phyloP scores from a whole-genome alignment of 371 early-diverging fungal genomes.

The Thermomucor indicae-seudaticae region DNA sequence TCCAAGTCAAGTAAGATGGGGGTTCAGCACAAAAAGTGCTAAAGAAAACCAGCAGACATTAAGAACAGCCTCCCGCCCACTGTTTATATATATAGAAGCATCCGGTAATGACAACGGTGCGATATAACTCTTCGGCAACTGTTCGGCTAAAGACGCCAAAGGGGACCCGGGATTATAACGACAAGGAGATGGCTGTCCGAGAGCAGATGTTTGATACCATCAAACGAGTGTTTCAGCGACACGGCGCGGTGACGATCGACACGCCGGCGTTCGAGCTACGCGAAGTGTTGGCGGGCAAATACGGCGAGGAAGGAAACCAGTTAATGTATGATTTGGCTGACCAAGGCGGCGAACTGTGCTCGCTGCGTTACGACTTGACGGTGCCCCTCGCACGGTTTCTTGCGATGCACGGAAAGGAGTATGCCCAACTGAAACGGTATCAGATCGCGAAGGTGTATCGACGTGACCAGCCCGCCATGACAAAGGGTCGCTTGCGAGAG shows the following conservation, averaged over 20 bases:
- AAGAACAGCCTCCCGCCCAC: too few species aligned
- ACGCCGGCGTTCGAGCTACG: slow-evolving; percentile 99
- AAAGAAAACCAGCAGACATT: too few species aligned
- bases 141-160: background rate
- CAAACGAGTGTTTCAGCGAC: slow-evolving; percentile 82
- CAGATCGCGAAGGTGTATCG: slow-evolving; percentile 99
- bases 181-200: slow-evolving; percentile 92
- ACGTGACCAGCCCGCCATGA: slow-evolving; percentile 99
- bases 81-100: too few species aligned
- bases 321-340: slow-evolving; percentile 98
- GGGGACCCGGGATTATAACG: slow-evolving; percentile 92
- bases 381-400: slow-evolving; percentile 97
- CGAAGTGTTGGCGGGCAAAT: slow-evolving; percentile 97
- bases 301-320: slow-evolving; percentile 99
- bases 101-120: too few species aligned
- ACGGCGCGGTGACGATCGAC: slow-evolving; percentile 98
- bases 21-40: too few species aligned
- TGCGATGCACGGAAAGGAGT: slow-evolving; percentile 85
- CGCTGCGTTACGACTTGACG: slow-evolving; percentile 98
- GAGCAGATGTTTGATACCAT: slow-evolving; percentile 87
- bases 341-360: slow-evolving; percentile 98
- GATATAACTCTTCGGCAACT: too few species aligned
- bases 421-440: slow-evolving; percentile 93
- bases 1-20: too few species aligned
- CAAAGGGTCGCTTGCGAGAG: slow-evolving; percentile 97